Evolutionary conservation across 208 protist genomes (phyloP).

Genomic region (Leishmania turanica): DNA sequence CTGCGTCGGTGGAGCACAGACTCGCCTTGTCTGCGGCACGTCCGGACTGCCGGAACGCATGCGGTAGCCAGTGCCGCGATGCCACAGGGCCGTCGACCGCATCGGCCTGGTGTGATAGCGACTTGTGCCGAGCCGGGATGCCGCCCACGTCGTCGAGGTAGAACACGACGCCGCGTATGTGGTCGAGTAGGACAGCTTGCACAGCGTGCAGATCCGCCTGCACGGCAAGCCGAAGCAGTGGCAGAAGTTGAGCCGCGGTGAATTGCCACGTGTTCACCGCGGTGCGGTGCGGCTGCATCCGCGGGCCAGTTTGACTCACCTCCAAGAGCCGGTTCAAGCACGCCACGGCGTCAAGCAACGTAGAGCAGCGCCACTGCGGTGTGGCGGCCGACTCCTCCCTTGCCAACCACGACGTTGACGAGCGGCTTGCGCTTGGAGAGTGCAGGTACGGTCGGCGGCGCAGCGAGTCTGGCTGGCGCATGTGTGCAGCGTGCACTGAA

Average conservation of each 20-base stretch:
- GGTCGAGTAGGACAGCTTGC: slow-evolving; percentile 45
- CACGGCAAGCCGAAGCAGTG: slow-evolving; percentile 38
- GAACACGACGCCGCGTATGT: slow-evolving; percentile 33
- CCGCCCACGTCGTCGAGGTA: slow-evolving; percentile 32
- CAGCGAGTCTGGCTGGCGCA: neutral
- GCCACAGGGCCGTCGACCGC: neutral
- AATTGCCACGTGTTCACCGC: slow-evolving; percentile 35
- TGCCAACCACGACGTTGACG: neutral
- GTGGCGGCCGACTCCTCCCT: neutral
- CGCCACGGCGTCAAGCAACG: slow-evolving; percentile 33
- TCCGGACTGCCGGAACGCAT: slow-evolving; percentile 15
- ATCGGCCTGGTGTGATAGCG: neutral
- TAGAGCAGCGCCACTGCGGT: slow-evolving; percentile 8
- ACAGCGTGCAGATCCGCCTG: slow-evolving; percentile 21
- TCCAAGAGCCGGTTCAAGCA: slow-evolving; percentile 45
- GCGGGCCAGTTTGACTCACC: slow-evolving; percentile 20
- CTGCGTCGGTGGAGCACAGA: neutral
- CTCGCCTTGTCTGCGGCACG: neutral
- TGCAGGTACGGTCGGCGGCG: neutral
- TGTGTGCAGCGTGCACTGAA: slow-evolving; percentile 14
- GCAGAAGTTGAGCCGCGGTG: slow-evolving; percentile 28
- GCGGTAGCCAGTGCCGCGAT: slow-evolving; percentile 26
- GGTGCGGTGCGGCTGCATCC: slow-evolving; percentile 20
- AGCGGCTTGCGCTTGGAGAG: neutral
- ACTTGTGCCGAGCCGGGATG: neutral